phyloP scores from a whole-genome alignment of 2,329 filamentous ascomycete genomes.

The Talaromyces rugulosus region DNA sequence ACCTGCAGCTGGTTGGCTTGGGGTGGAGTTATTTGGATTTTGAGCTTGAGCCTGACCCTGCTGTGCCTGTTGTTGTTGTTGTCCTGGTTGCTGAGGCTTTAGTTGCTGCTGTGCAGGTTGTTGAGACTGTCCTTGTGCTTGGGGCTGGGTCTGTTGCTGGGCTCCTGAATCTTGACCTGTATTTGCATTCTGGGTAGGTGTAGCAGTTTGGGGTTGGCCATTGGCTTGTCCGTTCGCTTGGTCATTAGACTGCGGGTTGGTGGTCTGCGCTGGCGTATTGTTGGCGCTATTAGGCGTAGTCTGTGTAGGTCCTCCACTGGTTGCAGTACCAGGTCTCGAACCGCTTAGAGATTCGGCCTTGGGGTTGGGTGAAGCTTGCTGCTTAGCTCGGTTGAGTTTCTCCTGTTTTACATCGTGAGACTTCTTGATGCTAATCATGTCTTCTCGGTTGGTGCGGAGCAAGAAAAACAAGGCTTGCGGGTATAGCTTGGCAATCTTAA shows the following conservation, averaged over 20 bases:
- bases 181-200: constrained; percentile 19
- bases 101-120: constrained; percentile 3
- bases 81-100: constrained; percentile 13
- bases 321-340: constrained; percentile 41
- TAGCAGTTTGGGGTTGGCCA: constrained; percentile 18
- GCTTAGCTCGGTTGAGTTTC: constrained; percentile 60
- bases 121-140: constrained; percentile 16
- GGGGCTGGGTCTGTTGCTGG: constrained; percentile 20
- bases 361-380: constrained; percentile 40
- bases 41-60: constrained; percentile 21
- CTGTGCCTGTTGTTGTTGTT: constrained; percentile 16
- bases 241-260: constrained; percentile 16
- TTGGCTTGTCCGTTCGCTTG: constrained; percentile 18
- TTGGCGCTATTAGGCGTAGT: constrained; percentile 42
- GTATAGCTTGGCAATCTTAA: constrained; percentile 92
- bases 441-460: constrained; percentile 86
- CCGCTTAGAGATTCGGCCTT: constrained; percentile 23
- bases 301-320: constrained; percentile 39
- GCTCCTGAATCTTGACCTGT: too few relatives aligned
- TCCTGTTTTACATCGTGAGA: constrained; percentile 65
- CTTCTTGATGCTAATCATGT: constrained; percentile 90
- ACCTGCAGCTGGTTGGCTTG: constrained; percentile 19
- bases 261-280: constrained; percentile 20
- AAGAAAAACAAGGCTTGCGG: constrained; percentile 96
- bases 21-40: constrained; percentile 18